phyloP scores from a whole-genome alignment of 345 rosid species.

The Hibiscus trionum region DNA sequence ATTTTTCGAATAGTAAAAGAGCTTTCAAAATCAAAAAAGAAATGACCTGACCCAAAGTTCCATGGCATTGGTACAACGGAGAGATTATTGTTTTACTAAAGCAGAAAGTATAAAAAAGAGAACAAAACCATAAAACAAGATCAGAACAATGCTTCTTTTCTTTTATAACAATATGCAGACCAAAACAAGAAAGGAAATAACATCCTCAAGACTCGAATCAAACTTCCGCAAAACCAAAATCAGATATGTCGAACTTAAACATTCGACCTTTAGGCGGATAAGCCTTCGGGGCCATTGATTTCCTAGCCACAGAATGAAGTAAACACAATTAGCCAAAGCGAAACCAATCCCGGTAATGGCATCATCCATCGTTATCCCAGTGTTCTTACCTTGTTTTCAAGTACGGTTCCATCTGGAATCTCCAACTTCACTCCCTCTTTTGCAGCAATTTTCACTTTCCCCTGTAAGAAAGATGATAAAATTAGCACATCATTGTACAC shows the following conservation, averaged over 20 bases:
- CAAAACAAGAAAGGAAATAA: neutral
- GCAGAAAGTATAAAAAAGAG: neutral
- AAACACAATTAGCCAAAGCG: neutral
- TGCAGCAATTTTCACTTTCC: conserved; percentile 64
- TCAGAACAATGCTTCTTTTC: neutral
- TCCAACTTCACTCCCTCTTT: conserved; percentile 67
- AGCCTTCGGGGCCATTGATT: conserved; percentile 66
- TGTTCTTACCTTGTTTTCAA: conserved; percentile 67
- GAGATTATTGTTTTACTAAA: neutral
- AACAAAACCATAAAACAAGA: neutral
- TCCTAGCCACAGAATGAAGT: conserved; percentile 30
- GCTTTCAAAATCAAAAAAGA: too few species aligned
- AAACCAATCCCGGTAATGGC: neutral
- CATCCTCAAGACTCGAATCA: neutral
- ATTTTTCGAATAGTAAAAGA: too few species aligned
- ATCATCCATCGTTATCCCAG: neutral
- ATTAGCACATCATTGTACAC: too few species aligned
- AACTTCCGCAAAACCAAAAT: neutral
- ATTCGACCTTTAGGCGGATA: neutral
- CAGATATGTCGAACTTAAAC: neutral
- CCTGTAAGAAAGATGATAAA: conserved; percentile 32
- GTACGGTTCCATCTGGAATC: conserved; percentile 57
- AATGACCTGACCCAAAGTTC: neutral
- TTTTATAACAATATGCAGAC: neutral
- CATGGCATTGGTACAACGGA: neutral